phyloP scores from a whole-genome alignment of 257 asterid species.

The Plectranthus barbatus region DNA sequence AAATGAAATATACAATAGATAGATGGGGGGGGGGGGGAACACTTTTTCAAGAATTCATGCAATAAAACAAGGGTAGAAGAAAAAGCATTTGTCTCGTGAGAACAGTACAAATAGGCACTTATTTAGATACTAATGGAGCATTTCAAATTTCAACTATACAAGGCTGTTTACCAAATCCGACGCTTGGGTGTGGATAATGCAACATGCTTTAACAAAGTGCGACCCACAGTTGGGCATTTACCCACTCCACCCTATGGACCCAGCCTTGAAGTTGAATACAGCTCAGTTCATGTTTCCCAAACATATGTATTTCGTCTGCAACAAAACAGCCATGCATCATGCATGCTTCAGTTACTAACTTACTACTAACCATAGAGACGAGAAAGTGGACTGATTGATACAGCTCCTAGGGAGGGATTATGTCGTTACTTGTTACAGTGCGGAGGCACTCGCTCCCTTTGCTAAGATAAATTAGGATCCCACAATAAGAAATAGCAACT shows the following conservation, averaged over 20 bases:
- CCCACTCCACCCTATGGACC: background rate
- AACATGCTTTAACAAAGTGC: constrained; percentile 9
- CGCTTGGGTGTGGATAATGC: constrained; percentile 3
- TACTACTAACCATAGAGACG: background rate
- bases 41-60: constrained; percentile 17
- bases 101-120: constrained; percentile 34
- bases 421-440: background rate
- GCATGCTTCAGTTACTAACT: no score
- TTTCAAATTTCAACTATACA: constrained; percentile 19
- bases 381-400: background rate
- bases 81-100: constrained; percentile 27
- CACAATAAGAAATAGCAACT: background rate
- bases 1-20: no score
- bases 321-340: background rate
- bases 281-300: constrained; percentile 61
- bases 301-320: constrained; percentile 69
- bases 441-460: background rate
- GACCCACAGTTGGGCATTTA: background rate
- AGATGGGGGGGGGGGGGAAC: background rate
- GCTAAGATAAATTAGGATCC: background rate
- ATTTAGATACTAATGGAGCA: constrained; percentile 30
- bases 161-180: constrained; percentile 12
- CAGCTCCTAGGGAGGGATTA: background rate
- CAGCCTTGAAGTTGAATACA: background rate
- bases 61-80: constrained; percentile 19